These are phyloP conservation scores for Gynostemma pentaphyllum DNA, from an alignment of 306 rosid species.

Conservation along the genomic window DNA sequence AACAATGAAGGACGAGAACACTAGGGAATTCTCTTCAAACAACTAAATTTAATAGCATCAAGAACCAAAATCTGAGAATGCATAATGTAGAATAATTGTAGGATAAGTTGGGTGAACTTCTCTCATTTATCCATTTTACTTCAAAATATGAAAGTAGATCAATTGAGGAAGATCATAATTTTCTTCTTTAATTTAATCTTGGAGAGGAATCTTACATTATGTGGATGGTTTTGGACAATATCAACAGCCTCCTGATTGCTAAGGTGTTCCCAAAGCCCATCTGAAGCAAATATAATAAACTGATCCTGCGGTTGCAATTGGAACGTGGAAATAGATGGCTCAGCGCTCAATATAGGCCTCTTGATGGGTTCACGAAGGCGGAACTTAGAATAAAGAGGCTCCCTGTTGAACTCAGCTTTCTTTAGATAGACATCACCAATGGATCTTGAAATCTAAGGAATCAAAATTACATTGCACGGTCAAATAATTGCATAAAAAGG, in stretches of 20 bases:
- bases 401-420: conserved; percentile 54
- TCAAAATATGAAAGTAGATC: not conserved
- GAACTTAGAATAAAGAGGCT: conserved; percentile 45
- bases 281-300: conserved; percentile 54
- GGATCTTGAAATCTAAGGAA: conserved; percentile 39
- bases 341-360: conserved; percentile 45
- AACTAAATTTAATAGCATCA: no score
- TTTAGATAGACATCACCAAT: conserved; percentile 56
- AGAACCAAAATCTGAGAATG: not conserved
- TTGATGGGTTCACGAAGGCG: conserved; percentile 39
- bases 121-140: not conserved
- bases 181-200: not conserved
- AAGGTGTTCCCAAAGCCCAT: conserved; percentile 65
- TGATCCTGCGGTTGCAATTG: conserved; percentile 46
- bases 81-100: not conserved
- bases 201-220: conserved; percentile 26
- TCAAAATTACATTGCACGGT: not conserved
- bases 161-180: not conserved
- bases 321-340: conserved; percentile 38
- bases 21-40: no score
- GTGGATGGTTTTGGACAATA: conserved; percentile 48
- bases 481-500: not conserved
- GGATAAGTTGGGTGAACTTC: not conserved
- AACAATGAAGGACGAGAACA: no score
- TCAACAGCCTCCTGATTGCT: conserved; percentile 62